Base-by-base conservation (phyloP, 257 asterid genomes). In the Solanum tarijense region DNA sequence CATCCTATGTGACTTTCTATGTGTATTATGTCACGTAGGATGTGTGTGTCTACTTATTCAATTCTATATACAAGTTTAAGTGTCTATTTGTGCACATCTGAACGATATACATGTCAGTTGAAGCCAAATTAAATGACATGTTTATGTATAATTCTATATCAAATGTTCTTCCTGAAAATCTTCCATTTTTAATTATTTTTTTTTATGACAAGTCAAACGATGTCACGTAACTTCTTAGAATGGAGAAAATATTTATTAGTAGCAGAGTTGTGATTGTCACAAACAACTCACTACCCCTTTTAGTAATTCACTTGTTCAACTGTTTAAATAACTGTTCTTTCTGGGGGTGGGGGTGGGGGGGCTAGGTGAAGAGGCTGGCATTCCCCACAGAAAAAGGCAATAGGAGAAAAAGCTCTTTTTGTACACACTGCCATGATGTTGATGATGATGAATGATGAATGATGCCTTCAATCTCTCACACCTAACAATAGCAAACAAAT, bases 341-440 rank as follows among this genome's bases (percentile, higher is more conserved):
- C 46, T 12, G 2, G 12, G 38, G 74, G 36, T 12, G 4, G n/a
- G 73, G 16, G 48, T 4, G 52, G 52, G 48, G 71, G 43, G 83
- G 34, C 25, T 71, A 60, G 81, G 58, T 84, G 88, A 88, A 89
- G 88, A 75, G 87, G 38, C 14, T 75, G 90, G 66, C 88, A 88
- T 89, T 90, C 92, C 95, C 93, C 91, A 88, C 92, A 91, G 85
- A 66, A 92, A 88, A 89, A 89, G 91, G 89, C 29, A 89, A 91
- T 93, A 89, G 91, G 46, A 87, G 89, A 94, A 95, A 68, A 96
- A 93, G 94, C 90, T 93, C 92, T 92, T 95, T 96, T 92, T 96
- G 96, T 93, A 91, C 93, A 92, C 93, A 93, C 91, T 91, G 96
- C 92, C 91, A 96, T 95, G 92, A 92, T 93, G 92, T 89, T 88